Base-by-base conservation (phyloP, 164 flowering plant species). In the Brasenia schreberi region DNA sequence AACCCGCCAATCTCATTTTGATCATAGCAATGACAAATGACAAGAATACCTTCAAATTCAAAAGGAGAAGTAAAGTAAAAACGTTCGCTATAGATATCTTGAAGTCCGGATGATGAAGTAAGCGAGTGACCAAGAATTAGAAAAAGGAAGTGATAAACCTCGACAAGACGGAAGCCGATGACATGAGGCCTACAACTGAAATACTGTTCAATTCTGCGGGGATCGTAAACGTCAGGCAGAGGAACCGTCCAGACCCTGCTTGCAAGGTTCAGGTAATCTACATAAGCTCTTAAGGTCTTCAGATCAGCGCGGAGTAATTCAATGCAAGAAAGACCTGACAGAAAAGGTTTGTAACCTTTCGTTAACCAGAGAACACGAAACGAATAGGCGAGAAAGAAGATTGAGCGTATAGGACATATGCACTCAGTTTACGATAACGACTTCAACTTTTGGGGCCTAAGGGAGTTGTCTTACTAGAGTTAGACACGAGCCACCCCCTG, bases 171-270 rank as follows among this genome's bases (percentile, higher is more conserved):
- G 73, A 94, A 74, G 66, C 85, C 84, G 70, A 94, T 83, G 11
- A 94, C 70, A 76, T 94, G 98, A 69, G 96, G 98, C 77, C 98
- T 82, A 74, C 85, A 80, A 71, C 67, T 81, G 75, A 94, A 94
- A 68, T 94, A 94, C 19, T 82, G 79, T 59, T 83, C 77, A 77
- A 89, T 82, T 69, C 76, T 81, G 63, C 84, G 64, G 39, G 96
- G 86, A 74, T 91, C 87, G 76, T 94, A 94, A 45, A 67, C 73
- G 77, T 94, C 99, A 53, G 97, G 99, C 74, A 94, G 92, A 71
- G 99, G 99, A 81, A 75, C 85, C 7, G 95, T 82, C 96, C 93
- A 89, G 65, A 76, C 69, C 76, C 80, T 87, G 14, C 86, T 70
- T 10, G 78, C 69, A 76, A 69, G 74, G 10, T 11, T 44, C 52